Base-by-base conservation (phyloP, 352 stramenopile genomes). In the Phytopythium litorale region DNA sequence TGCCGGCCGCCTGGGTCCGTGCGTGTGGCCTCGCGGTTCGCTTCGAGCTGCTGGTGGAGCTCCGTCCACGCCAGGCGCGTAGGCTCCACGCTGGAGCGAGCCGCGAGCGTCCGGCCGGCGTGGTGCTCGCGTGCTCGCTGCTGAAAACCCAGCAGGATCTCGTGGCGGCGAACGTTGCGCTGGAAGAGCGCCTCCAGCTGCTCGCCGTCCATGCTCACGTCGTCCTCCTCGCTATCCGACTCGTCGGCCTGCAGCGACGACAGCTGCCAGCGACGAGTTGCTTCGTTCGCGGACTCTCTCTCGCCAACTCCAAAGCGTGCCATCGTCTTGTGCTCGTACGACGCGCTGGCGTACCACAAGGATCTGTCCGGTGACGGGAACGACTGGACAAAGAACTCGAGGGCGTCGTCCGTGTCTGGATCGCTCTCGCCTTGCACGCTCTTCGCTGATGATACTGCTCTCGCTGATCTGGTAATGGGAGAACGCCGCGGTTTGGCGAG, bases 131-230 rank as follows among this genome's bases (percentile, higher is more conserved):
- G 65, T n/a, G 53, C 42, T 15, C 58, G 66, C 35, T 32, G 64
- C 35, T 87, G 71, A 42, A 89, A 89, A 1, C 75, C 68, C 1
- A 74, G 32, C 19, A 89, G 73, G 25, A 89, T 89, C 50, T 87
- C 79, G 56, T 89, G 76, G 3, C 77, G 78, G 19, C 75, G 68
- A 7, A 89, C 54, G 53, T 89, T 89, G 4, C 79, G 75, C 56
- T 84, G 77, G 58, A 89, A 89, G 33, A 87, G 75, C 11, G 69
- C 69, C 60, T 87, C 74, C 8, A 87, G 75, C 48, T 81, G 67
- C 25, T 79, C 73, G 0, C 75, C 79, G 11, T 72, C 64, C 13
- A 87, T 43, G 58, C 71, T 87, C 23, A 38, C 60, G 19, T 75
- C 64, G 11, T 72, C n/a, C 13, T 62, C 56, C 5, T 60, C 37